phyloP scores from a whole-genome alignment of 2,329 filamentous ascomycete species.

The Cytospora piceicola region DNA sequence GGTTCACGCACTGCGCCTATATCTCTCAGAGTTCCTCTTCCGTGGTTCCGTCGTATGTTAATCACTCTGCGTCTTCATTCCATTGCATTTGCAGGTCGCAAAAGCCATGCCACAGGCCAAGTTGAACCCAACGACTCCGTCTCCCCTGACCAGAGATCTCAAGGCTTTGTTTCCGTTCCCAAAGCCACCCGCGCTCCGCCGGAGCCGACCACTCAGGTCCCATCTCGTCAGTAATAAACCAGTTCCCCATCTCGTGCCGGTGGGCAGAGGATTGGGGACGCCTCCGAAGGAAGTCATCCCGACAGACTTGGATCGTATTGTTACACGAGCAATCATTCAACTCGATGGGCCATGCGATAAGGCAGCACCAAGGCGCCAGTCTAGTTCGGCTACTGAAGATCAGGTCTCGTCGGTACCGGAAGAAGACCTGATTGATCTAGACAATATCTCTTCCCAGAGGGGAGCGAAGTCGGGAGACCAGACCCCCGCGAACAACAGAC shows the following conservation, averaged over 20 bases:
- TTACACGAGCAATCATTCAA: background rate
- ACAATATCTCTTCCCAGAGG: background rate
- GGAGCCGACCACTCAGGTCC: background rate
- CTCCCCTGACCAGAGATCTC: background rate
- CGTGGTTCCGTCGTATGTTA: background rate
- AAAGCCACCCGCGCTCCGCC: background rate
- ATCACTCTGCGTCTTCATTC: accelerated
- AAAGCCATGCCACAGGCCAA: background rate
- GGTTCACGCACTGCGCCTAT: background rate
- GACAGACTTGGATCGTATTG: background rate
- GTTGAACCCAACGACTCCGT: background rate
- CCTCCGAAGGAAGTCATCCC: background rate
- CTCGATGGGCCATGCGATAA: background rate
- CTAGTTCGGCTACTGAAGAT: background rate
- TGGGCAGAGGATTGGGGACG: background rate
- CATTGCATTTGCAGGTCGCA: background rate
- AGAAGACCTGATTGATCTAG: background rate
- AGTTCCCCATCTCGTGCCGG: background rate
- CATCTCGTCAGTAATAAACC: background rate
- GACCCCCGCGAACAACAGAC: too few relatives aligned
- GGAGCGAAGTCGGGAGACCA: accelerated
- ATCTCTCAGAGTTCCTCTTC: too few relatives aligned
- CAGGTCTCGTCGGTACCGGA: constrained; percentile 9
- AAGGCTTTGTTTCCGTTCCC: background rate
- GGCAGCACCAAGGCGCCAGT: background rate